Conservation (phyloP, 2,329 filamentous ascomycete genomes). For the Coleophoma cylindrospora region DNA sequence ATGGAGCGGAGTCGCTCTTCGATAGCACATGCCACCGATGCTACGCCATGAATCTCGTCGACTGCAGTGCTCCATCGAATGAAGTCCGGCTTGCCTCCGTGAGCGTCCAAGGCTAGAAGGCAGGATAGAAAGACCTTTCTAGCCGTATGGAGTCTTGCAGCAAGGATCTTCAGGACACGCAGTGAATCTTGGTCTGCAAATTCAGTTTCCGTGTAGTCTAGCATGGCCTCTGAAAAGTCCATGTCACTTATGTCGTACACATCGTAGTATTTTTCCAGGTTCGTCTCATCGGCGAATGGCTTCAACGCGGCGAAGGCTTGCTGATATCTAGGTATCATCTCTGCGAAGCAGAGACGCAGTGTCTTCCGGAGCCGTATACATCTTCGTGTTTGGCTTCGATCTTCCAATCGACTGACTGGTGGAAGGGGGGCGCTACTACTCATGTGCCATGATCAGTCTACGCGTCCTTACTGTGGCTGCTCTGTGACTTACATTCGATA, state of each 20-base stretch:
- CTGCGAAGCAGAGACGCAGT: constrained; percentile 65
- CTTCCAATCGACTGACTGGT: constrained; percentile 88
- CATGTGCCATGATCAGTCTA: constrained; percentile 5
- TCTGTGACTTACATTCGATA: constrained; percentile 66
- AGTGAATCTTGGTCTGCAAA: constrained; percentile 75
- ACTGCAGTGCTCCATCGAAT: constrained; percentile 73
- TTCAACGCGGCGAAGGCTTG: constrained; percentile 65
- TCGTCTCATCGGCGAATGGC: constrained; percentile 69
- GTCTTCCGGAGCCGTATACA: constrained; percentile 75
- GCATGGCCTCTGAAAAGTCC: constrained; percentile 66
- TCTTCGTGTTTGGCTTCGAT: constrained; percentile 70
- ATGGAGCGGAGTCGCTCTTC: constrained; percentile 64
- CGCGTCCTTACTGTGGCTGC: constrained; percentile 3
- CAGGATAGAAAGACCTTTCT: constrained; percentile 85
- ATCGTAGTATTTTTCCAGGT: constrained; percentile 89
- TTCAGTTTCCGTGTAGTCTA: constrained; percentile 57
- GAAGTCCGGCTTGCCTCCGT: constrained; percentile 72
- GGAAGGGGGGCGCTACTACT: constrained; percentile 79
- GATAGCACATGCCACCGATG: constrained; percentile 53
- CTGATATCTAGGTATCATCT: constrained; percentile 67
- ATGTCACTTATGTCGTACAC: constrained; percentile 75
- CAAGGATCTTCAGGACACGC: constrained; percentile 74
- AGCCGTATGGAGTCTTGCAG: constrained; percentile 73
- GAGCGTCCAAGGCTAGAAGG: constrained; percentile 80
- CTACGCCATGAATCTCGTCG: constrained; percentile 66